These are phyloP conservation scores for Pleurostoma richardsiae DNA, from an alignment of 2,329 filamentous ascomycete species.

Conservation along the genomic window DNA sequence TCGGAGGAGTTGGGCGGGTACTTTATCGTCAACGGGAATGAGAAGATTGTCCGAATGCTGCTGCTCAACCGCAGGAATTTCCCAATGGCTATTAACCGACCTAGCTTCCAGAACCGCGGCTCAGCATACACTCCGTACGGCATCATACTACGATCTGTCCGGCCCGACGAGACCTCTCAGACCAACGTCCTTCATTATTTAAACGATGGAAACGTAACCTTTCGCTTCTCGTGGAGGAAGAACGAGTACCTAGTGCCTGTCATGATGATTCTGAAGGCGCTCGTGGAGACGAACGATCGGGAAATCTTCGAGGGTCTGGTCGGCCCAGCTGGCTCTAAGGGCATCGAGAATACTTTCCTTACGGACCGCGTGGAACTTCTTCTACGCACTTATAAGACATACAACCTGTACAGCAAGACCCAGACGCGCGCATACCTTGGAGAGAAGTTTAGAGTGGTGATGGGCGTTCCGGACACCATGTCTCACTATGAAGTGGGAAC, in stretches of 20 bases:
- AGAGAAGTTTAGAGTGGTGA: conserved; percentile 82
- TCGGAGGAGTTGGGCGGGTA: conserved; percentile 95
- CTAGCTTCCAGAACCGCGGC: conserved; percentile 85
- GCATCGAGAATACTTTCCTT: conserved; percentile 82
- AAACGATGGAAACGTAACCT: conserved; percentile 91
- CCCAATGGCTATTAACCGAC: conserved; percentile 87
- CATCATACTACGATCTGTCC: conserved; percentile 85
- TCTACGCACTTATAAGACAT: conserved; percentile 88
- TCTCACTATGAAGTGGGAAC: conserved; percentile 85
- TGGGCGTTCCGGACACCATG: conserved; percentile 79
- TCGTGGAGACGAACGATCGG: conserved; percentile 92
- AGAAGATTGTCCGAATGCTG: conserved; percentile 92
- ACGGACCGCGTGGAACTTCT: conserved; percentile 91
- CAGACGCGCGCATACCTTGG: conserved; percentile 85
- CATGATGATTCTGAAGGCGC: conserved; percentile 93
- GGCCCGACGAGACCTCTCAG: conserved; percentile 96
- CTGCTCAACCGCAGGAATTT: conserved; percentile 89
- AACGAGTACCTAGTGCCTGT: conserved; percentile 94
- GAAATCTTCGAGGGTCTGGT: conserved; percentile 95
- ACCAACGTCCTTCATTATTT: conserved; percentile 97
- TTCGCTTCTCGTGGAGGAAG: conserved; percentile 97
- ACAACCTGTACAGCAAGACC: conserved; percentile 74
- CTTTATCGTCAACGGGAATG: conserved; percentile 95
- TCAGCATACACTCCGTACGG: conserved; percentile 83
- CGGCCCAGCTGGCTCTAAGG: conserved; percentile 69